Evolutionary conservation across 345 rosid species (phyloP).

Genomic region (Syzygium jambos): DNA sequence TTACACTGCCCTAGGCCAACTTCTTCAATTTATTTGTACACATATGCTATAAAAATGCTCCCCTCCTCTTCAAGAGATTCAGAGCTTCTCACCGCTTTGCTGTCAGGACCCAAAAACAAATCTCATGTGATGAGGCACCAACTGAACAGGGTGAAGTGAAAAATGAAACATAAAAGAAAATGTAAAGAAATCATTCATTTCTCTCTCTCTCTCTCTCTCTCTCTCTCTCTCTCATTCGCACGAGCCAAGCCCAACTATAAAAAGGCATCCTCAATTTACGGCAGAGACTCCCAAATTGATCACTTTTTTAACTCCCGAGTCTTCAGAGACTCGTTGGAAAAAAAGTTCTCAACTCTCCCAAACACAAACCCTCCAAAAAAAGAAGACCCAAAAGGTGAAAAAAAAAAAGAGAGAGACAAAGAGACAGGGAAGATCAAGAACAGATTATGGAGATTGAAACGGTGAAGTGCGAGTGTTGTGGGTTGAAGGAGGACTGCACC

Average conservation of each 20-base stretch:
- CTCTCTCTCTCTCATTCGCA: slow-evolving; percentile 3
- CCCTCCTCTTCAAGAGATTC: not conserved
- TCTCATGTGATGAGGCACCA: not conserved
- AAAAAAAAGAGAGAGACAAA: not conserved
- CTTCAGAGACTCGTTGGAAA: not conserved
- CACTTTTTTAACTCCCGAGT: not conserved
- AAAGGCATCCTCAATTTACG: not conserved
- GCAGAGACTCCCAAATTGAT: not conserved
- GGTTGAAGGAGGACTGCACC: slow-evolving; percentile 87
- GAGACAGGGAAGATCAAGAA: not conserved
- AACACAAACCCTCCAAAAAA: not conserved
- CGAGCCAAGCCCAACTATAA: slow-evolving; percentile 14
- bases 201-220: not conserved
- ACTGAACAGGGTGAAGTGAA: not conserved
- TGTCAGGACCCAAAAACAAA: not conserved
- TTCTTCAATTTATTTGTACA: not conserved
- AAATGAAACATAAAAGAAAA: not conserved
- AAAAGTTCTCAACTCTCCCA: not conserved
- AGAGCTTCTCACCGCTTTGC: not conserved
- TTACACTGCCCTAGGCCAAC: not conserved
- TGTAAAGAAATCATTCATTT: not conserved
- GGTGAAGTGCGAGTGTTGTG: slow-evolving; percentile 83
- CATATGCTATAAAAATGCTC: not conserved
- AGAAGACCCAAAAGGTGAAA: not conserved
- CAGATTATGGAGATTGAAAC: slow-evolving; percentile 74